Conservation (phyloP, 805 yeast genomes). For the Nakazawaea ambrosiae region DNA sequence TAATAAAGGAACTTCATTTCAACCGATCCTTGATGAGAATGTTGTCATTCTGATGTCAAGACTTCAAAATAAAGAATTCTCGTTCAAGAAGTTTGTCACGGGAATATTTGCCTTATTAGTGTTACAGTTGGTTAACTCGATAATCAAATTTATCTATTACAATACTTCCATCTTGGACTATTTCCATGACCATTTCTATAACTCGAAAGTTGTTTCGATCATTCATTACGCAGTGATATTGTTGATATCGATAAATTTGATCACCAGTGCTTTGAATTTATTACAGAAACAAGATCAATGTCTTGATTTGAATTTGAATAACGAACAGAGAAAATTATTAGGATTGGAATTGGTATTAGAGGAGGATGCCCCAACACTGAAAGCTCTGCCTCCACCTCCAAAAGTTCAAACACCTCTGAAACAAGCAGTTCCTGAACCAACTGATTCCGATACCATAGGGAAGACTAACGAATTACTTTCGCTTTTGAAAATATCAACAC, state of each 20-base stretch:
- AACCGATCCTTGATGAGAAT: conserved; percentile 14
- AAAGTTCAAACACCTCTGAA: conserved; percentile 3
- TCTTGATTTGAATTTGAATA: conserved; percentile 40
- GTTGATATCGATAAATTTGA: conserved; percentile 22
- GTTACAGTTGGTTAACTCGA: conserved; percentile 22
- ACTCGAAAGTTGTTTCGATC: conserved; percentile 10
- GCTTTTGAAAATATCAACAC: conserved; percentile 6
- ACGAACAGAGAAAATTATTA: conserved; percentile 36
- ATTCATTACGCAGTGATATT: conserved; percentile 17
- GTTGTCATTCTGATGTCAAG: conserved; percentile 36
- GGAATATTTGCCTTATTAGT: conserved; percentile 23
- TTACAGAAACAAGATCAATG: conserved; percentile 41
- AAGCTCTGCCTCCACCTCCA: neutral
- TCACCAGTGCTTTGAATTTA: conserved; percentile 22
- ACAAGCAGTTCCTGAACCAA: conserved; percentile 3
- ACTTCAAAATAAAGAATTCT: conserved; percentile 34
- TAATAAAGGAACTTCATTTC: conserved; percentile 22
- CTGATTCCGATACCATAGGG: conserved; percentile 7
- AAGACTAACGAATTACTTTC: conserved; percentile 7
- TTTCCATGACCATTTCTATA: conserved; percentile 2
- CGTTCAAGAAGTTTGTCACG: conserved; percentile 25
- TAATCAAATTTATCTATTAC: conserved; percentile 15
- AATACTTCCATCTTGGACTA: conserved; percentile 13
- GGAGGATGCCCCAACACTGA: neutral
- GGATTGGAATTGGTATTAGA: conserved; percentile 25